These are phyloP conservation scores for Rhizopogon sp. DNA, from an alignment of 768 basidiomycete species.

Conservation along the genomic window DNA sequence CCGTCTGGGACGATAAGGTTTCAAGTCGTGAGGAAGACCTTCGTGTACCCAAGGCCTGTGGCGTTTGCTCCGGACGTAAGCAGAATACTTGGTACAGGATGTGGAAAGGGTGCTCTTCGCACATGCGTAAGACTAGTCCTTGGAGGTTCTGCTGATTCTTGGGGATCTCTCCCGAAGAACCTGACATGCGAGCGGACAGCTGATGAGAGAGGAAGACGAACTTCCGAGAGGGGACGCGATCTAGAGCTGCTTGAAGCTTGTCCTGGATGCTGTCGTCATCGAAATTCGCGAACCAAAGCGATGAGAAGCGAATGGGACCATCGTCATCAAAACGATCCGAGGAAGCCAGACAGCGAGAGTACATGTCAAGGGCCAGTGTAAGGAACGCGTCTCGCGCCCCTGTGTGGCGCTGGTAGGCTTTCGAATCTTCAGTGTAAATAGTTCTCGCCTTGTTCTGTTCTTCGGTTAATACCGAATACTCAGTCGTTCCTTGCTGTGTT, in stretches of 20 bases:
- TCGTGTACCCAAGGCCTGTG: constrained; percentile 19
- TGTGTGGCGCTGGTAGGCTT: constrained; percentile 34
- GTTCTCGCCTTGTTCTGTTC: constrained; percentile 39
- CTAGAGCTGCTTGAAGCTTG: constrained; percentile 41
- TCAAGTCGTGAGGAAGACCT: constrained; percentile 45
- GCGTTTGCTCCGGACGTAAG: constrained; percentile 39
- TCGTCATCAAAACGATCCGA: constrained; percentile 76
- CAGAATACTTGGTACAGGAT: constrained; percentile 87
- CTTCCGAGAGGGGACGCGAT: constrained; percentile 75
- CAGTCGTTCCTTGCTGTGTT: constrained; percentile 11
- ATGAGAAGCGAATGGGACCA: constrained; percentile 74
- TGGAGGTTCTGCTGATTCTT: constrained; percentile 58
- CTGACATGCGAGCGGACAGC: constrained; percentile 82
- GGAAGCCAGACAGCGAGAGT: constrained; percentile 64
- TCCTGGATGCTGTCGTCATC: constrained; percentile 47
- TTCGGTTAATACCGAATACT: constrained; percentile 27
- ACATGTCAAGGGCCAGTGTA: constrained; percentile 77
- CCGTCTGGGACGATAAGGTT: constrained; percentile 41
- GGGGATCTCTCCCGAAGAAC: constrained; percentile 23
- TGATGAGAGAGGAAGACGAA: constrained; percentile 93
- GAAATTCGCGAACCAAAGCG: constrained; percentile 91
- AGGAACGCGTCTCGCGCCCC: constrained; percentile 58
- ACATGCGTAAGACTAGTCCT: constrained; percentile 66
- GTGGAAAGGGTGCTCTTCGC: constrained; percentile 90
- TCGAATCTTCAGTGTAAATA: constrained; percentile 51